Evolutionary conservation across 140 eudicot genomes (phyloP), one percentile per base, ranked within the genome.

Genomic region (Ambrosia hybrid): DNA sequence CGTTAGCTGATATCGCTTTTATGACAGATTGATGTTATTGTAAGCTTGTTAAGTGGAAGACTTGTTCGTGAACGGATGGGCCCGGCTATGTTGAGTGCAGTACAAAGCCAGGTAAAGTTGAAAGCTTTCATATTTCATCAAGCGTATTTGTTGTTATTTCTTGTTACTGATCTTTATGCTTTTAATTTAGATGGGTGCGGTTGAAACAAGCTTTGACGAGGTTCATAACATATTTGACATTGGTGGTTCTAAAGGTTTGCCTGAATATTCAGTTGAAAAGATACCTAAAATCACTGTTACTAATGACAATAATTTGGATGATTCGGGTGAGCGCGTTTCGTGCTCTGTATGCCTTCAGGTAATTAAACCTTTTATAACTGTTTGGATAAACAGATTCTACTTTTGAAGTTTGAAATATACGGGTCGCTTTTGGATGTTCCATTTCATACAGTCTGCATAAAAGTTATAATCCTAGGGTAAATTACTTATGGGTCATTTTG

Each of bases 311-410:
- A 80, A 76, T 73, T 61, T 81, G 60, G 96, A 89, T 82, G 83
- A 77, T 60, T 86, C 96, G 53, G 96, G 96, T 30, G 96, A 89
- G 52, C 77, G 74, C 68, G 87, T 79, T 39, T 89, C 87, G 10
- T 89, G 92, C 67, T 89, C 96, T 0, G 92, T 89, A 14, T 89
- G 96, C 80, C 90, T 89, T 51, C 96, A 86, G 92, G 96, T 67
- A 67, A 43, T 65, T 4, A 65, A 85, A 64, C 8, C 51, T 39
- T 38, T 14, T 8, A 37, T 26, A 6, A 13, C 5, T n/a, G 13
- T 60, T 57, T 26, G 13, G 38, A 57, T 57, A 57, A 17, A 26
- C 39, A 26, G n/a, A 57, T 57, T 30, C 34, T 30, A 30, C 34
- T 30, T 30, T 30, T 30, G 34, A 30, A 30, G 34, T 30, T 30